These are phyloP conservation scores for Aciculosporium take DNA, from an alignment of 2,329 filamentous ascomycete genomes.

Conservation along the genomic window DNA sequence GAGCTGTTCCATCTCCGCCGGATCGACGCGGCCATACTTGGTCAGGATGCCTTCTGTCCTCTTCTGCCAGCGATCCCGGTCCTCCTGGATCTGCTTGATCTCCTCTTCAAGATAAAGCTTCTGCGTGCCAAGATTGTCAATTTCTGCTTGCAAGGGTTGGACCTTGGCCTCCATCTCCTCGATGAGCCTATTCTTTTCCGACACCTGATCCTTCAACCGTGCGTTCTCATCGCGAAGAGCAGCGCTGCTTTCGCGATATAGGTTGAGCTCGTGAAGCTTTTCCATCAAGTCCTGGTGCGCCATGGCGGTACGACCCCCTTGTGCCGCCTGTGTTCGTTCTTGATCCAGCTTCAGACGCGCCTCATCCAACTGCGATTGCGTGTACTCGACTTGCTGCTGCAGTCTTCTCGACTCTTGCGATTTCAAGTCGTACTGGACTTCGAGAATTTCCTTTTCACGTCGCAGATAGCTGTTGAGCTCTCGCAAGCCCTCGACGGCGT, in stretches of 20 bases:
- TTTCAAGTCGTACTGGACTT: conserved; percentile 89
- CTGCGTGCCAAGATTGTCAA: conserved; percentile 71
- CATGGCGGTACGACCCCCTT: conserved; percentile 57
- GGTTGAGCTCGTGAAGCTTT: conserved; percentile 87
- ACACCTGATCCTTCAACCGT: conserved; percentile 60
- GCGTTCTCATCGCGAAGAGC: conserved; percentile 78
- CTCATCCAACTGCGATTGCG: conserved; percentile 79
- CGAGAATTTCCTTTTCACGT: conserved; percentile 92
- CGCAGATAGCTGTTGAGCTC: conserved; percentile 86
- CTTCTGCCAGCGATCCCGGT: conserved; percentile 91
- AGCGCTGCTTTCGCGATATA: conserved; percentile 88
- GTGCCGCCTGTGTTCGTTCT: conserved; percentile 63
- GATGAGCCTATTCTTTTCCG: conserved; percentile 60
- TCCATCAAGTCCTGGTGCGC: conserved; percentile 86
- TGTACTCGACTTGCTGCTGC: conserved; percentile 79
- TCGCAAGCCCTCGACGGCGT: conserved; percentile 61
- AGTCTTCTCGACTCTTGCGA: conserved; percentile 76
- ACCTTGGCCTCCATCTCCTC: conserved; percentile 62
- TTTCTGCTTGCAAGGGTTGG: conserved; percentile 66
- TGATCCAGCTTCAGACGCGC: conserved; percentile 78
- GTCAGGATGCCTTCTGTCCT: conserved; percentile 89
- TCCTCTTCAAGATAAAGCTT: conserved; percentile 74
- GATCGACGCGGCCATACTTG: conserved; percentile 91
- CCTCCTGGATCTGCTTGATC: conserved; percentile 74
- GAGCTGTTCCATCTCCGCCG: conserved; percentile 78